These are phyloP conservation scores for Arthrobotrys conoides DNA, from an alignment of 2,329 filamentous ascomycete species.

Conservation along the genomic window DNA sequence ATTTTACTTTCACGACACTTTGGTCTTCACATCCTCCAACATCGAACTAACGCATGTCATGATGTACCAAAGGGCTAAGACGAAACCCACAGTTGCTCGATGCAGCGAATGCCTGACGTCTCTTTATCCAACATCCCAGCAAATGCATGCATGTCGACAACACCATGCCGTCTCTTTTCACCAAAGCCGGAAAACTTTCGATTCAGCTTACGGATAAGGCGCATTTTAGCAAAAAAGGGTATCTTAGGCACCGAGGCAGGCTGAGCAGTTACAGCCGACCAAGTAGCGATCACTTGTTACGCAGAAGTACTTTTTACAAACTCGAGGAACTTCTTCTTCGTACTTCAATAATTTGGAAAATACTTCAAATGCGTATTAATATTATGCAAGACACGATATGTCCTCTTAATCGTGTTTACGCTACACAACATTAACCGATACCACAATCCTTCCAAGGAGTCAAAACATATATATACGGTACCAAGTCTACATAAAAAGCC, in stretches of 20 bases:
- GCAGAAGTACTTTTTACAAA: not conserved
- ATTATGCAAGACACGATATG: no score
- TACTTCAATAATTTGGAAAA: not conserved
- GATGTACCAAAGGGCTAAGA: not conserved
- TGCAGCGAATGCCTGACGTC: slow-evolving; percentile 33
- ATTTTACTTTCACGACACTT: not conserved
- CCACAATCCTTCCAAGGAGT: not conserved
- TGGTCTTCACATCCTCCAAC: slow-evolving; percentile 11
- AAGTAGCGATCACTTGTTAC: slow-evolving; percentile 6
- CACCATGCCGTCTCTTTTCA: slow-evolving; percentile 47
- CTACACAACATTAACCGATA: slow-evolving; percentile 7
- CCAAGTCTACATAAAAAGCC: slow-evolving; percentile 1
- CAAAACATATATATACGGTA: not conserved
- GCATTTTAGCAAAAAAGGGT: slow-evolving; percentile 14
- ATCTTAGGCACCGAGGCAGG: slow-evolving; percentile 24
- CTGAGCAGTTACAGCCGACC: slow-evolving; percentile 45
- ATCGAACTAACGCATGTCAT: slow-evolving; percentile 23
- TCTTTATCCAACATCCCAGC: slow-evolving; percentile 60
- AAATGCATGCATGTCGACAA: slow-evolving; percentile 60
- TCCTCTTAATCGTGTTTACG: not conserved
- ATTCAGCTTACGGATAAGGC: slow-evolving; percentile 26
- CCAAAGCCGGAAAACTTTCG: slow-evolving; percentile 50
- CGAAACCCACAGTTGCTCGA: slow-evolving; percentile 40
- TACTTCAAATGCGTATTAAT: slow-evolving; percentile 10
- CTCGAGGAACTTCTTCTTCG: not conserved